Conservation (phyloP, 108 stramenopile genomes). For the Fistulifera pelliculosa region DNA sequence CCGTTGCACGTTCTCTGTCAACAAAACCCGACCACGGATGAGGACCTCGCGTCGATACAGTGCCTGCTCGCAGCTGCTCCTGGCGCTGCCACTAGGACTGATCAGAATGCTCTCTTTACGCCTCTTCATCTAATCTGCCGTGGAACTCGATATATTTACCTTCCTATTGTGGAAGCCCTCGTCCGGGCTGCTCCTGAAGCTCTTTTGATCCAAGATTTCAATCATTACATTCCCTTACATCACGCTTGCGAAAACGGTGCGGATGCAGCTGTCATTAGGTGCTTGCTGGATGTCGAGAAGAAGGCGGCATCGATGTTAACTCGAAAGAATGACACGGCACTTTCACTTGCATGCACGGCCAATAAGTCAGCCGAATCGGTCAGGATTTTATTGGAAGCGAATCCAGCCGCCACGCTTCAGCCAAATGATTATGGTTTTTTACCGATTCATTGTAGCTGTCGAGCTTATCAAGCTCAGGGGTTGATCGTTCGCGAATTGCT, state of each 20-base stretch:
- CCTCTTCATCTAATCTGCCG: conserved; percentile 41
- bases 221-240: conserved; percentile 31
- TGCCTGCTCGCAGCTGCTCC: conserved; percentile 19
- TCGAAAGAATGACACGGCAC: conserved; percentile 31
- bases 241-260: conserved; percentile 32
- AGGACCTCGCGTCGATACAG: conserved; percentile 9
- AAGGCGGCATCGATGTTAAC: conserved; percentile 19
- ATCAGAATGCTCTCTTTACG: conserved; percentile 8
- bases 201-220: conserved; percentile 18
- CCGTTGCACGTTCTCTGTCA: conserved; percentile 34
- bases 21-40: conserved; percentile 6
- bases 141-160: conserved; percentile 2
- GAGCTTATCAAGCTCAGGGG: conserved; percentile 33
- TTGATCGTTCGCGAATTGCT: conserved; percentile 29
- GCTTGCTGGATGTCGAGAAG: conserved; percentile 16
- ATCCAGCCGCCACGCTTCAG: conserved; percentile 19
- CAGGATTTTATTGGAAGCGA: conserved; percentile 22
- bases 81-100: neutral
- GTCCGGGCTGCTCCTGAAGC: conserved; percentile 10
- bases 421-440: conserved; percentile 42
- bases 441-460: conserved; percentile 42
- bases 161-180: conserved; percentile 5
- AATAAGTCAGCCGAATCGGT: conserved; percentile 34
- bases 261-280: conserved; percentile 12
- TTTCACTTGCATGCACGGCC: conserved; percentile 38